Evolutionary conservation across 108 stramenopile species (phyloP).

Genomic region (Pseudonitzschia multiseries): DNA sequence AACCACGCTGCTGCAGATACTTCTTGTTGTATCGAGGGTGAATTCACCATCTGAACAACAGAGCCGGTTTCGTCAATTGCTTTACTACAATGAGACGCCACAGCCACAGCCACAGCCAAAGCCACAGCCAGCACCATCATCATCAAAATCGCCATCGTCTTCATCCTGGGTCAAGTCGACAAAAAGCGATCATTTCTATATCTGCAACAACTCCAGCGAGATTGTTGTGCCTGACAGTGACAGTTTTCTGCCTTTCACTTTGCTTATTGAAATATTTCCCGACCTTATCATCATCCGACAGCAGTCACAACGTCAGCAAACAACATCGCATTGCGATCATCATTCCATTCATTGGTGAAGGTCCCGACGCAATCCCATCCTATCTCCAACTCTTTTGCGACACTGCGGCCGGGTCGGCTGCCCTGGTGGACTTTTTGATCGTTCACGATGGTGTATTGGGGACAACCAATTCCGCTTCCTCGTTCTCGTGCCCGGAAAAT

Average conservation of each 20-base stretch:
- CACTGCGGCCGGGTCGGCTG: conserved; percentile 68
- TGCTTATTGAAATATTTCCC: not conserved
- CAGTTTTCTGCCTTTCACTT: not conserved
- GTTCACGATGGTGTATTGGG: conserved; percentile 77
- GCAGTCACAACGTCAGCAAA: not conserved
- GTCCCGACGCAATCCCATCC: conserved; percentile 64
- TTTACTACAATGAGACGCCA: too few species aligned
- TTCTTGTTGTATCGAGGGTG: too few species aligned
- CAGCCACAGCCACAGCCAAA: not conserved
- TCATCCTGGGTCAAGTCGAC: not conserved
- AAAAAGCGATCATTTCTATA: conserved; percentile 1
- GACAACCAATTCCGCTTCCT: not conserved
- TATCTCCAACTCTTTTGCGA: conserved; percentile 81
- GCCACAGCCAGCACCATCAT: not conserved
- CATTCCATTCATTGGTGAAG: conserved; percentile 71
- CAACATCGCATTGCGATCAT: conserved; percentile 66
- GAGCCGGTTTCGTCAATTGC: too few species aligned
- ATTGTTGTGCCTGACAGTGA: not conserved
- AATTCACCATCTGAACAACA: too few species aligned
- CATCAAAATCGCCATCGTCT: not conserved
- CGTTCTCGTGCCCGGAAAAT: conserved; percentile 46
- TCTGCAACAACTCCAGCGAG: not conserved
- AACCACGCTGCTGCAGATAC: too few species aligned
- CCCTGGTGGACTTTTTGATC: conserved; percentile 77
- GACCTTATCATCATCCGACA: not conserved